Evolutionary conservation across 106 monocot species (phyloP).

Genomic region (Dioscorea dumetorum): DNA sequence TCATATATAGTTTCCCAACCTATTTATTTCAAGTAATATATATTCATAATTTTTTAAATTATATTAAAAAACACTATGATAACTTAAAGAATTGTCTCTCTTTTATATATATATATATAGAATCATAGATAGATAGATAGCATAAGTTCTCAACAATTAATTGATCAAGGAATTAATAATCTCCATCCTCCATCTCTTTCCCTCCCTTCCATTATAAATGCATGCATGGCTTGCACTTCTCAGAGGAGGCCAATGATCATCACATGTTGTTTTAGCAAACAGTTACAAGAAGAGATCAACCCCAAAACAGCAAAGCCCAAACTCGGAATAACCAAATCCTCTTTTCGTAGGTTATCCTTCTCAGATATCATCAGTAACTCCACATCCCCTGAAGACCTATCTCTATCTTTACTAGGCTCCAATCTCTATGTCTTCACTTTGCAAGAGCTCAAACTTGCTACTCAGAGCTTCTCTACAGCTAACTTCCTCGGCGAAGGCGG

Average conservation of each 20-base stretch:
- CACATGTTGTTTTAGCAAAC: neutral
- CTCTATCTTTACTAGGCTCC: conserved; percentile 60
- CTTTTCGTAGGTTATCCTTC: conserved; percentile 36
- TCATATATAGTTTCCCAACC: too few species aligned
- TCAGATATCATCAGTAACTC: conserved; percentile 42
- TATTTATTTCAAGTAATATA: too few species aligned
- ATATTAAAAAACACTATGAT: too few species aligned
- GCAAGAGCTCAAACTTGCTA: conserved; percentile 42
- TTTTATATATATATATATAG: too few species aligned
- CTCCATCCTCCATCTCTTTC: too few species aligned
- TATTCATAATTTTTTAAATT: too few species aligned
- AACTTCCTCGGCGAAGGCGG: conserved; percentile 80
- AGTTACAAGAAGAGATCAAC: neutral
- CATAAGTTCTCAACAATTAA: too few species aligned
- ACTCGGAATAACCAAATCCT: conserved; percentile 12
- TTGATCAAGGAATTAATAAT: too few species aligned
- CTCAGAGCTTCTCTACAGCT: conserved; percentile 38
- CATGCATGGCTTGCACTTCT: neutral
- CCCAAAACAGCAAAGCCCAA: neutral
- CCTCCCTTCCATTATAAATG: too few species aligned
- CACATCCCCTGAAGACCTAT: conserved; percentile 52
- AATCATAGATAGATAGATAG: too few species aligned
- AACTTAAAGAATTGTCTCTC: too few species aligned
- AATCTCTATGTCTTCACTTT: conserved; percentile 59
- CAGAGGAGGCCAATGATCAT: conserved; percentile 13